Evolutionary conservation across 2,329 filamentous ascomycete genomes (phyloP).

Genomic region (Orbilia blumenaviensis): DNA sequence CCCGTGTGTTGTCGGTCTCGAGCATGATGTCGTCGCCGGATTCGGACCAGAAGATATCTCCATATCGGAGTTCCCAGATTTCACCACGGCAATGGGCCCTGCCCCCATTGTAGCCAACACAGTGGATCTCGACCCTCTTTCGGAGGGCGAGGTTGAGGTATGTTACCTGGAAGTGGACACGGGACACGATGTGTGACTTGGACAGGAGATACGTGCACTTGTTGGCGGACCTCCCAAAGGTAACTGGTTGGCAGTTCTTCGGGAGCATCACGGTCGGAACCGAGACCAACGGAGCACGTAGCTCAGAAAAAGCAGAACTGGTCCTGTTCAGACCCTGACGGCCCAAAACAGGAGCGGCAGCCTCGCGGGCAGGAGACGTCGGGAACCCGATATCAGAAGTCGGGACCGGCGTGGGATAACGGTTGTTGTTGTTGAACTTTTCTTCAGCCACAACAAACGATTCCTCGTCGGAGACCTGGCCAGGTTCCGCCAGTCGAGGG

Average conservation of each 20-base stretch:
- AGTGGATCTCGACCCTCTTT: conserved; percentile 85
- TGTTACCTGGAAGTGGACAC: conserved; percentile 87
- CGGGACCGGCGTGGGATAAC: conserved; percentile 90
- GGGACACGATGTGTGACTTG: conserved; percentile 88
- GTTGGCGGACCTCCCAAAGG: conserved; percentile 92
- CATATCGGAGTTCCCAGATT: conserved; percentile 85
- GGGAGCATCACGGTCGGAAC: conserved; percentile 84
- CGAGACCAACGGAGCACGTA: conserved; percentile 79
- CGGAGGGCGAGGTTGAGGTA: conserved; percentile 77
- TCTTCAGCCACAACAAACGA: neutral
- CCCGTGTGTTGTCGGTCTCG: conserved; percentile 90
- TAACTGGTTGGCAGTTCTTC: conserved; percentile 79
- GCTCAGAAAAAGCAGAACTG: conserved; percentile 73
- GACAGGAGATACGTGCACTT: conserved; percentile 96
- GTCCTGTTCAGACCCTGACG: conserved; percentile 69
- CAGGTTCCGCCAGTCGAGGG: conserved; percentile 70
- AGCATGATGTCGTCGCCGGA: conserved; percentile 90
- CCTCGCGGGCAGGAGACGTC: conserved; percentile 79
- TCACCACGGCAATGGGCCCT: conserved; percentile 90
- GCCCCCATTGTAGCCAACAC: conserved; percentile 93
- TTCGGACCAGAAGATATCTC: conserved; percentile 88
- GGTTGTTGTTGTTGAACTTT: conserved; percentile 61
- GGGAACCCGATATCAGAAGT: conserved; percentile 93
- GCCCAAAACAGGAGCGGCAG: conserved; percentile 61
- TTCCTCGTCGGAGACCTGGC: conserved; percentile 59